These are phyloP conservation scores for Trichosporon ovoides DNA, from an alignment of 1,284 basidiomycete genomes.

Conservation along the genomic window DNA sequence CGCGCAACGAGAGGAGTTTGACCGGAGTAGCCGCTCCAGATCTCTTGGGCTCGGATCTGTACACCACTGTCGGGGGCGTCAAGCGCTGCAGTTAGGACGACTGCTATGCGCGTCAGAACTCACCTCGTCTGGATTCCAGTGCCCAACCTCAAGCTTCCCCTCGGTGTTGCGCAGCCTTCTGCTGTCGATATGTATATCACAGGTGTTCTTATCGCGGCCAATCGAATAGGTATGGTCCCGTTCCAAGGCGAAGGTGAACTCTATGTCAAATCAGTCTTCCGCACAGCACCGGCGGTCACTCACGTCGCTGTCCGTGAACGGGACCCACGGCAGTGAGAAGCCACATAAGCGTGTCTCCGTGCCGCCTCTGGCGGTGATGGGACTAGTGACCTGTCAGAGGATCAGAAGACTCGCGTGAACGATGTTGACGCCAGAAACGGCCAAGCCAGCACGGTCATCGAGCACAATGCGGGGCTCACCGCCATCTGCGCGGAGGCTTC, in stretches of 20 bases:
- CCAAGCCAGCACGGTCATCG: too few relatives aligned
- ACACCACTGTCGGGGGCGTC: conserved; percentile 26
- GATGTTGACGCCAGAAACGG: not conserved
- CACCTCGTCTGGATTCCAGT: conserved; percentile 38
- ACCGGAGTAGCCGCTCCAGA: conserved; percentile 21
- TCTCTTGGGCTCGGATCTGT: conserved; percentile 31
- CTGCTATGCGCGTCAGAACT: conserved; percentile 1
- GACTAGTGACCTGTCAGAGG: too few relatives aligned
- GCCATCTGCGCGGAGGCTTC: too few relatives aligned
- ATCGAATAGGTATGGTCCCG: conserved; percentile 33
- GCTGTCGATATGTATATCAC: conserved; percentile 30
- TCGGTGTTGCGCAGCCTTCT: conserved; percentile 27
- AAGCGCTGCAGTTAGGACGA: conserved; percentile 9
- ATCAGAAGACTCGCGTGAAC: not conserved
- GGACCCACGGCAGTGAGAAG: conserved; percentile 39
- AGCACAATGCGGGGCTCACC: too few relatives aligned
- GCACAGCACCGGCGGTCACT: conserved; percentile 3
- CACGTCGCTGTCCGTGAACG: conserved; percentile 38
- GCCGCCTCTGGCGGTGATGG: not conserved
- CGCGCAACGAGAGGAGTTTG: conserved; percentile 19
- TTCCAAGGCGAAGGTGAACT: conserved; percentile 40
- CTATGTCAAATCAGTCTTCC: conserved; percentile 16
- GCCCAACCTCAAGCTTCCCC: conserved; percentile 30
- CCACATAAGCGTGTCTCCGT: conserved; percentile 29
- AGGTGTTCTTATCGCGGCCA: conserved; percentile 28